Conservation (phyloP, 305 asterid species). For the Solanum aculeatissimum region DNA sequence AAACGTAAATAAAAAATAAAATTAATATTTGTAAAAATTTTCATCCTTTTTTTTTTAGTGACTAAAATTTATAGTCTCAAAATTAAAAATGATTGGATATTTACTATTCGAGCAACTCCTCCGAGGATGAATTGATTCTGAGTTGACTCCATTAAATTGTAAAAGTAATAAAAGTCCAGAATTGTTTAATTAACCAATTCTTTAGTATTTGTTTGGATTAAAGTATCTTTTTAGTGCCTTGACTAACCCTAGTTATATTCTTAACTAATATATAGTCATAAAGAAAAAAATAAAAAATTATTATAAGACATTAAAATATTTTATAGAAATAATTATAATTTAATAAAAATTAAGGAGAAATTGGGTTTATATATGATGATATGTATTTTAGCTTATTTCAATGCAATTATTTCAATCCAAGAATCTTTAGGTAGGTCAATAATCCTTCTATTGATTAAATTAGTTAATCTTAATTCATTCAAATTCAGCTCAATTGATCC, state of each 20-base stretch:
- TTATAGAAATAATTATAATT: neutral
- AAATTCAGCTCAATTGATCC: neutral
- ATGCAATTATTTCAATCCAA: neutral
- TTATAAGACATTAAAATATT: neutral
- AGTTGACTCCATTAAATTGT: neutral
- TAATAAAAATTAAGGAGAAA: neutral
- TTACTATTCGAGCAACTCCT: neutral
- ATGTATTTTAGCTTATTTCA: neutral
- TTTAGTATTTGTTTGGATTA: neutral
- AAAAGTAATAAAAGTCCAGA: neutral
- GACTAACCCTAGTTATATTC: neutral
- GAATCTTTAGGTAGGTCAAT: neutral
- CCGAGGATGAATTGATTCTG: neutral
- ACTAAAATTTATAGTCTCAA: neutral
- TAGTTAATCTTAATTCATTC: neutral
- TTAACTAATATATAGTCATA: neutral
- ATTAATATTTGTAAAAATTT: too few relatives aligned
- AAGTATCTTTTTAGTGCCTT: neutral
- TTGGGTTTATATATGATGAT: neutral
- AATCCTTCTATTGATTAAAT: neutral
- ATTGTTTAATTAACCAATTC: neutral
- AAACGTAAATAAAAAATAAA: too few relatives aligned
- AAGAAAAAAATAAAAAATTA: neutral
- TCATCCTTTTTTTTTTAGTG: neutral
- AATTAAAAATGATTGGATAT: neutral